phyloP scores from a whole-genome alignment of 148 eudicot species.

The Nepenthes gracilis region DNA sequence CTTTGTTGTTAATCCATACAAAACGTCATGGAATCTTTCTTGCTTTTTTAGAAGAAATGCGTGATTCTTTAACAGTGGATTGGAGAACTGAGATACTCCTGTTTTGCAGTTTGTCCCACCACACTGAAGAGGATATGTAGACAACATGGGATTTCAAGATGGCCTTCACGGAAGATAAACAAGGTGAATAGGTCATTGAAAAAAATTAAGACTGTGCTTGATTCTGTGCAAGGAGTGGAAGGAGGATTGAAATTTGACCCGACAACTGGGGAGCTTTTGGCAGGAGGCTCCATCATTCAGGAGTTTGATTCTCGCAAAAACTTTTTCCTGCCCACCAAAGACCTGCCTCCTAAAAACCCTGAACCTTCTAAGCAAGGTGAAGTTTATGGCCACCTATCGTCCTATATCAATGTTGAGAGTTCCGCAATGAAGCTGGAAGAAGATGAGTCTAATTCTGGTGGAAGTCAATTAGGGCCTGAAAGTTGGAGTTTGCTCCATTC shows the following conservation, averaged over 20 bases:
- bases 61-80: not conserved
- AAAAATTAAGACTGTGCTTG: slow-evolving; percentile 76
- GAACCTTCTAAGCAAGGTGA: slow-evolving; percentile 13
- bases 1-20: too few species aligned
- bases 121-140: slow-evolving; percentile 95
- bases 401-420: slow-evolving; percentile 11
- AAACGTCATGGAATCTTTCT: too few species aligned
- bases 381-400: slow-evolving; percentile 7
- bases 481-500: not conserved
- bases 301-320: slow-evolving; percentile 25
- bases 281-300: slow-evolving; percentile 35
- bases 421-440: slow-evolving; percentile 41
- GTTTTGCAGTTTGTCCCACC: slow-evolving; percentile 79
- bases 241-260: slow-evolving; percentile 84
- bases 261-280: slow-evolving; percentile 48
- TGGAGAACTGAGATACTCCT: not conserved
- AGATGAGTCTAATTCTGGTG: slow-evolving; percentile 15
- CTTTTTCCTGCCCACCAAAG: slow-evolving; percentile 15
- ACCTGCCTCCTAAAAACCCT: not conserved
- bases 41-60: too few species aligned
- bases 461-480: slow-evolving; percentile 7
- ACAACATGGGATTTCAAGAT: slow-evolving; percentile 86
- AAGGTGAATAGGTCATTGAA: slow-evolving; percentile 83
- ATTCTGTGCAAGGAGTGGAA: slow-evolving; percentile 83
- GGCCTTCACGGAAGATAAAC: slow-evolving; percentile 97